These are phyloP conservation scores for Candida coleopterorum DNA, from an alignment of 805 yeast species.

Conservation along the genomic window DNA sequence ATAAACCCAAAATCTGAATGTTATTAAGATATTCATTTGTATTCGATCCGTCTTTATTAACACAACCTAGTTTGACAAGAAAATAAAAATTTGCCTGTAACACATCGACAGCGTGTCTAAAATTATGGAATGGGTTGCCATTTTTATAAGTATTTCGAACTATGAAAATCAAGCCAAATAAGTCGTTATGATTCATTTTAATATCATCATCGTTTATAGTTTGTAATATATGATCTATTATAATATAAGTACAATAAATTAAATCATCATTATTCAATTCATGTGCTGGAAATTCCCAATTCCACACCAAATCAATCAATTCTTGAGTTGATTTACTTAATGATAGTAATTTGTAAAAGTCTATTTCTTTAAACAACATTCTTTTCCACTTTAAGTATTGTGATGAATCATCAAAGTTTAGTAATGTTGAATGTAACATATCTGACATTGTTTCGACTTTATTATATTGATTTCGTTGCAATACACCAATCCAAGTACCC, in stretches of 20 bases:
- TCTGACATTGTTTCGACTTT: not conserved
- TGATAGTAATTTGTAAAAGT: conserved; percentile 25
- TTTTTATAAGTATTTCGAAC: conserved; percentile 75
- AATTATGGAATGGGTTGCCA: conserved; percentile 91
- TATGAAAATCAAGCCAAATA: conserved; percentile 58
- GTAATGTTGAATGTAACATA: not conserved
- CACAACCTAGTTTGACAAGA: conserved; percentile 38
- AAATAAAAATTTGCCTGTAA: conserved; percentile 82
- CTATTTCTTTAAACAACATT: conserved; percentile 23
- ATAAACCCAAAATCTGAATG: conserved; percentile 52
- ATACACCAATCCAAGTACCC: conserved; percentile 42
- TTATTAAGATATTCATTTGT: conserved; percentile 19
- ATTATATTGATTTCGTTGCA: not conserved
- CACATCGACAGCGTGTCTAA: conserved; percentile 93
- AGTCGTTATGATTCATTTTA: conserved; percentile 31
- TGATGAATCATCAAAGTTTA: not conserved
- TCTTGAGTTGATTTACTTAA: not conserved
- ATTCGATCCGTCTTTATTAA: conserved; percentile 14
- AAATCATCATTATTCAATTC: conserved; percentile 61
- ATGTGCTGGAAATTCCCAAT: conserved; percentile 73
- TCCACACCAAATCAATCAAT: conserved; percentile 28
- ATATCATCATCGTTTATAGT: conserved; percentile 4
- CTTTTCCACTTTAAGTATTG: not conserved
- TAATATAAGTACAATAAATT: conserved; percentile 51
- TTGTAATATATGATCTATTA: conserved; percentile 43